Base-by-base conservation (phyloP, 805 yeast genomes). In the Yarrowia deformans region DNA sequence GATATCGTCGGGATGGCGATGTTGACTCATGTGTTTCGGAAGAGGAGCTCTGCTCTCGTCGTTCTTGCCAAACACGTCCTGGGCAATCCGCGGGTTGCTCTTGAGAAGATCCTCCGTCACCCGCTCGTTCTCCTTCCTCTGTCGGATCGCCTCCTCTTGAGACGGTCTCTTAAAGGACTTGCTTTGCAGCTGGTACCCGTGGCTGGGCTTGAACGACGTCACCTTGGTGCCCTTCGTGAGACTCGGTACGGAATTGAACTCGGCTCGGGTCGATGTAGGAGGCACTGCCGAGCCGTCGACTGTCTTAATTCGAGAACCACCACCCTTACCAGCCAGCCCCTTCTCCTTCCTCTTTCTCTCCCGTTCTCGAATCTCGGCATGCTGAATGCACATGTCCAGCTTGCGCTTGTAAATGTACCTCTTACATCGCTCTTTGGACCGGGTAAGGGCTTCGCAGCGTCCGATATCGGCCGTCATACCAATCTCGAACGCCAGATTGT, bases 211-310 rank as follows among this genome's bases (percentile, higher is more conserved):
- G 29, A 14, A 18, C 3, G 52, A 16, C 2, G 52, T 60, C 34
- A 60, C 32, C 8, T 12, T n/a, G 5, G 66, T 45, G 12, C 66
- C 66, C 43, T 60, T 18, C 7, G 34, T 9, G 2, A 60, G 37
- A 34, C 18, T 34, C 5, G 52, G 52, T 5, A n/a, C 52, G 19
- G 66, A 60, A 19, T 60, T 60, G 66, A 60, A 60, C n/a, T 60
- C 66, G 7, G 52, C 3, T 34, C 66, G n/a, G 3, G 52, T 9
- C 1, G 66, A 45, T 1, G 40, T 45, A 14, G 66, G 64, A 3
- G 49, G 49, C 10, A 16, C 9, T 3, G 49, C 18, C 5, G 64
- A 56, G 7, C 64, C 64, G 12, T 56, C 64, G 1, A 34, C 3
- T 1, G 49, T 29, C 8, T 32, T 42, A 8, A 56, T 29, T 6